phyloP scores from a whole-genome alignment of 2,329 filamentous ascomycete genomes.

The Ophiostoma himal-ulmi region DNA sequence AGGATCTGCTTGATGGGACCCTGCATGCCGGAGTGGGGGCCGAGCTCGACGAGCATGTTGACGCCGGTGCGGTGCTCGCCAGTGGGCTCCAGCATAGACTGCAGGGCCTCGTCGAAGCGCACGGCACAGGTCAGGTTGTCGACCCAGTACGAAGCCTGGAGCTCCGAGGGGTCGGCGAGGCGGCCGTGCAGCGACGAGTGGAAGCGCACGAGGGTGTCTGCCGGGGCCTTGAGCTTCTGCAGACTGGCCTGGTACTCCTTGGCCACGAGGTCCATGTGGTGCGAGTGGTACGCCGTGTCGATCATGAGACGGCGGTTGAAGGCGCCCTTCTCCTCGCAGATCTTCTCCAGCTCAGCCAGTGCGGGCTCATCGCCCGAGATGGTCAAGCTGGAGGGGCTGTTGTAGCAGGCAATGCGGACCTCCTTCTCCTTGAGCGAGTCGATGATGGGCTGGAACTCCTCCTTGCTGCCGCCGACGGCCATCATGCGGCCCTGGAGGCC shows the following conservation, averaged over 20 bases:
- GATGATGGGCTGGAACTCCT: conserved; percentile 30
- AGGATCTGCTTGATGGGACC: conserved; percentile 27
- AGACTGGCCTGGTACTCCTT: conserved; percentile 34
- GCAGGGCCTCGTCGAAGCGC: conserved; percentile 28
- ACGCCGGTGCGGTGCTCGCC: conserved; percentile 17
- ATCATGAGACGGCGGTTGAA: conserved; percentile 37
- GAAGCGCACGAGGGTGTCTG: conserved; percentile 31
- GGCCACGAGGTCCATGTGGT: conserved; percentile 40
- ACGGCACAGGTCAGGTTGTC: conserved; percentile 33
- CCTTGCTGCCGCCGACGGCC: conserved; percentile 32
- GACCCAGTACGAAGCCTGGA: conserved; percentile 31
- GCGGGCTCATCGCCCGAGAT: conserved; percentile 35
- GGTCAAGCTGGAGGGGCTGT: conserved; percentile 33
- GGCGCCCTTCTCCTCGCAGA: conserved; percentile 28
- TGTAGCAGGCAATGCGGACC: conserved; percentile 33
- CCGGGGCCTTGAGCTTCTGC: conserved; percentile 29
- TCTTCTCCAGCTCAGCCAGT: conserved; percentile 27
- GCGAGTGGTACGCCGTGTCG: conserved; percentile 46
- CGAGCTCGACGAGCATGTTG: conserved; percentile 29
- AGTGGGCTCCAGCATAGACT: conserved; percentile 16
- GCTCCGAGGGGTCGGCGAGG: conserved; percentile 16
- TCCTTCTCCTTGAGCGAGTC: conserved; percentile 28
- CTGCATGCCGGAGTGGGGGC: conserved; percentile 29
- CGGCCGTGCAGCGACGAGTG: conserved; percentile 38
- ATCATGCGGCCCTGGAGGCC: conserved; percentile 38